Base-by-base conservation (phyloP, 148 eudicot genomes). In the Spergularia marina region DNA sequence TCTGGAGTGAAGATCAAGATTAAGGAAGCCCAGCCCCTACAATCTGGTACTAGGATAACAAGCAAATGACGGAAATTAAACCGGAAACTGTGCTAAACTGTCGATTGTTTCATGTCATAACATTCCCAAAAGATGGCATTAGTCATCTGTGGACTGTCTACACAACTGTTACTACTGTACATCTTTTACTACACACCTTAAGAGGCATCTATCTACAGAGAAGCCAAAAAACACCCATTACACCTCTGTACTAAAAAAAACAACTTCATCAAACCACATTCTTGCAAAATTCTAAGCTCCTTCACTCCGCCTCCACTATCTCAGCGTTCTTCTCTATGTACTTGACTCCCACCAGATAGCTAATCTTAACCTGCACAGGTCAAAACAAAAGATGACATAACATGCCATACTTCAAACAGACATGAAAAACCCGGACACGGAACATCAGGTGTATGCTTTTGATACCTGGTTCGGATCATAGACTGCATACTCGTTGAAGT, bases 401-500 rank as follows among this genome's bases (percentile, higher is more conserved):
- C 36, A 30, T 30, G 4, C 2, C 36, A 30, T 30, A 30, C 36
- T 30, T 30, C 36, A 30, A 4, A 0, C 25, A 23, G 25, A 23
- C 25, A 23, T 23, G 25, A 23, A 23, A 23, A 23, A 23, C 25
- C 25, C 25, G 25, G 25, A 44, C n/a, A 76, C 21, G 14, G 20
- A 49, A 10, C 13, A 34, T 6, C 34, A 13, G 8, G 34, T 4
- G 51, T n/a, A 13, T 10, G 17, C 0, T 23, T 52, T 49, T 2
- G 10, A 44, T 80, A 88, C 97, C 91, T 91, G 92, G 60, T 85
- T 79, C 4, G 94, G 98, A 73, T 94, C 89, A 75, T 94, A 90
- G 44, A 86, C 93, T 3, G 92, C 98, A 73, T 91, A 94, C 67
- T 94, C 97, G 53, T 91, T 91, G 83, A 86, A 94, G 71, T 91